These are phyloP conservation scores for Leccinum insigne DNA, from an alignment of 1,284 basidiomycete genomes.

Conservation along the genomic window DNA sequence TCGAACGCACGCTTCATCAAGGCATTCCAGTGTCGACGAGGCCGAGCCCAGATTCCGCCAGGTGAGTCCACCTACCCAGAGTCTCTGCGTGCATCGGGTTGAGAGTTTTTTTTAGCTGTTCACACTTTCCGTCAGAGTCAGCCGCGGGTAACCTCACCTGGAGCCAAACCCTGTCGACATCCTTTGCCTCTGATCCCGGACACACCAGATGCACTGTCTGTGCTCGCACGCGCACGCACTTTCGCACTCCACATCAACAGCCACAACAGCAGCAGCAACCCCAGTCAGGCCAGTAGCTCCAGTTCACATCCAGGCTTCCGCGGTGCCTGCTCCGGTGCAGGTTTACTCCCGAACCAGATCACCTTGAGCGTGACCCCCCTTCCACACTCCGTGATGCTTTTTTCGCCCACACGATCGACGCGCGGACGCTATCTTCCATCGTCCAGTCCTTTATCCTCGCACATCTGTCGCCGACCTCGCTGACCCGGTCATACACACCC, in stretches of 20 bases:
- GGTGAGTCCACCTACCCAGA: too few species aligned
- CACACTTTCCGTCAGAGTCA: too few species aligned
- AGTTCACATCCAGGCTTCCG: slow-evolving; percentile 34
- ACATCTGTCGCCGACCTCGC: slow-evolving; percentile 39
- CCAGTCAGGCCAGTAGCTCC: slow-evolving; percentile 35
- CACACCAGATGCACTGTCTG: too few species aligned
- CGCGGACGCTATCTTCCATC: slow-evolving; percentile 47
- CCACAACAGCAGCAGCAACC: slow-evolving; percentile 13
- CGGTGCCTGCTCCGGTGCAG: slow-evolving; percentile 23
- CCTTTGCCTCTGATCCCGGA: too few species aligned
- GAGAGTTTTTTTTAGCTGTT: too few species aligned
- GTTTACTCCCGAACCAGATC: slow-evolving; percentile 27
- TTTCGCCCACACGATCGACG: slow-evolving; percentile 42
- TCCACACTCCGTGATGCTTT: slow-evolving; percentile 49
- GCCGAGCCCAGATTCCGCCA: too few species aligned
- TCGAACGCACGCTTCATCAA: too few species aligned
- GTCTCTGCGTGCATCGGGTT: too few species aligned
- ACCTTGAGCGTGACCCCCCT: slow-evolving; percentile 36
- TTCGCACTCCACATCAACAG: slow-evolving; percentile 29
- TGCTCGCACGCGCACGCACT: too few species aligned
- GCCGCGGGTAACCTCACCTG: too few species aligned
- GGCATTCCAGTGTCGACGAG: too few species aligned
- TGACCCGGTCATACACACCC: slow-evolving; percentile 46
- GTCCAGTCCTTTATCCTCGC: slow-evolving; percentile 43
- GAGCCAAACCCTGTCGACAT: too few species aligned